Conservation (phyloP, 495 filamentous ascomycete species). For the Aspergillus leporis region DNA sequence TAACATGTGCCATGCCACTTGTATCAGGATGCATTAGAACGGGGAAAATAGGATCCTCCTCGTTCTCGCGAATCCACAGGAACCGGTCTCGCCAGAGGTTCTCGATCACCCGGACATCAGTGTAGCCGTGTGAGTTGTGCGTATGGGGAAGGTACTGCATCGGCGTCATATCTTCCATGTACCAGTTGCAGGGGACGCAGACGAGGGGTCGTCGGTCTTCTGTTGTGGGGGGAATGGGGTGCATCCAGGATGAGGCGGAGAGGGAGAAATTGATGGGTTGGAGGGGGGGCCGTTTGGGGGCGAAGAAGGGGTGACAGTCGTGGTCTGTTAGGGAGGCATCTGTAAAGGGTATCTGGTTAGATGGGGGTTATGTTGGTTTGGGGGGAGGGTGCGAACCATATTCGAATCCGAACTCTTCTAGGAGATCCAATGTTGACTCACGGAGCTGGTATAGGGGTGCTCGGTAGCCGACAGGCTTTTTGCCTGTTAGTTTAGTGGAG, state of each 20-base stretch:
- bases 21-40: conserved; percentile 61
- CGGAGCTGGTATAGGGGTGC: conserved; percentile 54
- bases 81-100: conserved; percentile 57
- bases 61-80: conserved; percentile 41
- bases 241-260: conserved; percentile 57
- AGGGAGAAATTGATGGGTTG: conserved; percentile 51
- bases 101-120: conserved; percentile 52
- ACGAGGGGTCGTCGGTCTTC: conserved; percentile 41
- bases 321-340: conserved; percentile 56
- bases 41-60: conserved; percentile 44
- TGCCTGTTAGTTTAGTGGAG: conserved; percentile 43
- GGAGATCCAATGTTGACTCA: conserved; percentile 48
- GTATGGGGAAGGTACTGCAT: conserved; percentile 53
- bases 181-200: conserved; percentile 57
- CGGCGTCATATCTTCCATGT: conserved; percentile 60
- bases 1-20: conserved; percentile 62
- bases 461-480: conserved; percentile 50
- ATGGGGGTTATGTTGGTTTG: no score
- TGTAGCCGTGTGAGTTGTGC: conserved; percentile 55
- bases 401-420: conserved; percentile 52
- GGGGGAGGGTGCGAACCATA: conserved; percentile 31
- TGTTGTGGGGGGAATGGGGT: conserved; percentile 40
- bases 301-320: conserved; percentile 54
- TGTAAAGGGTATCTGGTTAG: no score
- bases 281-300: conserved; percentile 49